A percentile compares a stretch with the other conserved stretches of the same genome.
phyloP scores from a whole-genome alignment of 768 basidiomycete species.

The Leccinum aurantiacum region DNA sequence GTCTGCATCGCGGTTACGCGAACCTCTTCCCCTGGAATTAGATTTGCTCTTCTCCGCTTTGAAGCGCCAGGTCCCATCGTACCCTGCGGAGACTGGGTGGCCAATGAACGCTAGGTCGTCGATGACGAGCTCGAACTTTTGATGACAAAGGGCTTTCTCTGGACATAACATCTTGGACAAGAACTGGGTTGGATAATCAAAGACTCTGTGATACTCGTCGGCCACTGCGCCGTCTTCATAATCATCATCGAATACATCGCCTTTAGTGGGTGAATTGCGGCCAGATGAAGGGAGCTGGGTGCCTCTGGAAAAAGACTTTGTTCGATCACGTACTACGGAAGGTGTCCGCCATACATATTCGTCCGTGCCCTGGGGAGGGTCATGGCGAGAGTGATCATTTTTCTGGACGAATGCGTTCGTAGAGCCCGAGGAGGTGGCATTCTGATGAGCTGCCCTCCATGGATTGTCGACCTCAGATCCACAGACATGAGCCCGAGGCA shows the following conservation, averaged over 20 bases:
- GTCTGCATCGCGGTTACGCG: constrained; percentile 42
- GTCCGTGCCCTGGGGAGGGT: constrained; percentile 28
- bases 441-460: constrained; percentile 64
- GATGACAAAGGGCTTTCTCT: constrained; percentile 77
- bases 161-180: constrained; percentile 83
- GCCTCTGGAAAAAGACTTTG: constrained; percentile 50
- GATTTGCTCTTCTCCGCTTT: constrained; percentile 57
- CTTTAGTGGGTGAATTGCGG: constrained; percentile 50
- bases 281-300: constrained; percentile 48
- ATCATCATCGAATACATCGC: constrained; percentile 38
- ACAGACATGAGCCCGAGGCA: constrained; percentile 43
- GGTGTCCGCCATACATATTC: constrained; percentile 69
- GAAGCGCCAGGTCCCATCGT: constrained; percentile 74
- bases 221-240: constrained; percentile 33
- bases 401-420: constrained; percentile 12
- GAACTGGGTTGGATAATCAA: constrained; percentile 80
- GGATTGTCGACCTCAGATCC: constrained; percentile 63
- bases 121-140: constrained; percentile 89
- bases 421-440: constrained; percentile 34
- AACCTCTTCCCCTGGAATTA: constrained; percentile 55
- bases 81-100: constrained; percentile 84
- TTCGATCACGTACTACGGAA: constrained; percentile 46
- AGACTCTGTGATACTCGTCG: constrained; percentile 63
- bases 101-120: constrained; percentile 93
- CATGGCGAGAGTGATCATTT: constrained; percentile 1